Evolutionary conservation across 2,329 filamentous ascomycete species (phyloP).

Genomic region (Apiospora hydei): DNA sequence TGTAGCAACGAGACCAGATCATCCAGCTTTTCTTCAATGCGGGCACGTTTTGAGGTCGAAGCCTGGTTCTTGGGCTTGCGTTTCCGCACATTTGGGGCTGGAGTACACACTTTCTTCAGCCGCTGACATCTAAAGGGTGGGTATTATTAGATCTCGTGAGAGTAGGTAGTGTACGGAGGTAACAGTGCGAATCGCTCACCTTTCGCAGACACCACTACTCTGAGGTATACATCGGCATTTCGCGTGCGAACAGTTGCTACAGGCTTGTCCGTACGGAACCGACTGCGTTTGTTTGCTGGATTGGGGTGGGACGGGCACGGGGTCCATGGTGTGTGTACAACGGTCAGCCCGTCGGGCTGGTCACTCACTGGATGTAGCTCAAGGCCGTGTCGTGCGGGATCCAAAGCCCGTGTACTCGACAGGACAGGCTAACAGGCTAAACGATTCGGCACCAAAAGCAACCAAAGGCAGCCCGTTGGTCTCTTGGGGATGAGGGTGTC

Average conservation of each 20-base stretch:
- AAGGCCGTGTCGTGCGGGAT: conserved; percentile 1
- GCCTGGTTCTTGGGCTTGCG: conserved; percentile 32
- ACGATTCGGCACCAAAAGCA: background rate
- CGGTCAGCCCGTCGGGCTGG: background rate
- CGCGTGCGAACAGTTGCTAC: conserved; percentile 27
- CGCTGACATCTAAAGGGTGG: conserved; percentile 24
- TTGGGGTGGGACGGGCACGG: background rate
- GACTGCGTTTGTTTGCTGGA: conserved; percentile 9
- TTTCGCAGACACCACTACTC: conserved; percentile 24
- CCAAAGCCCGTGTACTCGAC: background rate
- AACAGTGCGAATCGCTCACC: conserved; percentile 12
- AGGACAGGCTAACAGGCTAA: background rate
- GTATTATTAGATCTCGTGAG: background rate
- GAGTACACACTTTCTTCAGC: conserved; percentile 25
- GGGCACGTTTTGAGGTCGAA: conserved; percentile 30
- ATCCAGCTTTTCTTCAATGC: conserved; percentile 41
- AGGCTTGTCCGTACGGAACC: conserved; percentile 27
- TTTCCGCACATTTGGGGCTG: conserved; percentile 28
- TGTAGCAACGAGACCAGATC: conserved; percentile 41
- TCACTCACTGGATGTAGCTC: background rate
- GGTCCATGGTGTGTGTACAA: conserved; percentile 4
- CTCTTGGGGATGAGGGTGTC: background rate
- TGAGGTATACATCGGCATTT: conserved; percentile 26
- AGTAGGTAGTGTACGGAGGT: background rate
- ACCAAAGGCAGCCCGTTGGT: background rate